Base-by-base conservation (phyloP, 768 basidiomycete genomes). In the Russula sp. region DNA sequence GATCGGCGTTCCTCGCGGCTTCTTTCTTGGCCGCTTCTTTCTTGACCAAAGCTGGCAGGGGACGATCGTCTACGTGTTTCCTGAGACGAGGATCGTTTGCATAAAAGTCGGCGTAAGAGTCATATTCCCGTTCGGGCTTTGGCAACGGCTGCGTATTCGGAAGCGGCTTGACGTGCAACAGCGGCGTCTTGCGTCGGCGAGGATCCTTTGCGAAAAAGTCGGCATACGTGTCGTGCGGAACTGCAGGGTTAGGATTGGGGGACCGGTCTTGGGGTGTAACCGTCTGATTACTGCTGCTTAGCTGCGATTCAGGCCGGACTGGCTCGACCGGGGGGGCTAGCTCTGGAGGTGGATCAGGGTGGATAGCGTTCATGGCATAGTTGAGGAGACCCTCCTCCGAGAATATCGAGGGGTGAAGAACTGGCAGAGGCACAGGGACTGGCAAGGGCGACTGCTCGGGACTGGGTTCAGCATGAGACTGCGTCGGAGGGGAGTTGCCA, bases 151-250 rank as follows among this genome's bases (percentile, higher is more conserved):
- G 52, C 16, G 58, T 59, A 34, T 45, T 64, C 11, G 64, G 61
- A 7, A 63, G 64, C 2, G 62, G 57, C 32, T 64, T 64, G 3
- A 61, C 56, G 6, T 50, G 53, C 29, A 58, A 32, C 32, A 58
- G 16, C 5, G 62, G 63, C 0, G 56, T 64, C 25, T 38, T 57
- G 5, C 60, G 60, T 41, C 62, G 53, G 7, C 65, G 41, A 7
- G 65, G 57, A 22, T 65, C 65, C 9, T 52, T 58, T 18, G 62
- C n/a, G 32, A 51, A 65, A 11, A 65, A 64, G 53, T 65, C 65
- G 6, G 58, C 61, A 43, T 64, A 65, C 3, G 57, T 59, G 34
- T 65, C 47, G 53, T 54, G 54, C 13, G 59, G 57, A 14, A 49
- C 51, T 6, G 51, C 52, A 8, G 57, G 46, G 46, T 58, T 48